Evolutionary conservation across 805 yeast genomes (phyloP).

Genomic region (Pichia gijzeniarum): DNA sequence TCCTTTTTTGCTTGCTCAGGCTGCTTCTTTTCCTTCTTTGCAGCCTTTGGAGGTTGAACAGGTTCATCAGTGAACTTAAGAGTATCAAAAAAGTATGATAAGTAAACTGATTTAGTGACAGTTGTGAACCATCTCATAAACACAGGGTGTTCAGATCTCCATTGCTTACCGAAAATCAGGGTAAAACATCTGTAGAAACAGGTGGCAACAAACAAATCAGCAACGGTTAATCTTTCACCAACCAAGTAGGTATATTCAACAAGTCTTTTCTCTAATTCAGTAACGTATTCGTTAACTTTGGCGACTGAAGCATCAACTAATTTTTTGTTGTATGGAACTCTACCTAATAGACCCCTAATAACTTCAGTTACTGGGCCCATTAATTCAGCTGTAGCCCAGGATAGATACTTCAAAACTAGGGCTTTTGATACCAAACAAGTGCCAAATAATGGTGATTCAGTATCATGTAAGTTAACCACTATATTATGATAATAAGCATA

Average conservation of each 20-base stretch:
- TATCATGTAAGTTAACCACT: constrained; percentile 44
- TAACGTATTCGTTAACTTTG: constrained; percentile 34
- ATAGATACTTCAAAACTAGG: constrained; percentile 67
- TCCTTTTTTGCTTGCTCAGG: constrained; percentile 34
- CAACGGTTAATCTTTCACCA: constrained; percentile 41
- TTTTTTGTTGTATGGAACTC: constrained; percentile 72
- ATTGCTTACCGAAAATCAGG: constrained; percentile 40
- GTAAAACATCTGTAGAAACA: constrained; percentile 42
- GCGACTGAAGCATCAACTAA: constrained; percentile 29
- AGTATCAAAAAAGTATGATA: constrained; percentile 44
- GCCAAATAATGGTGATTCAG: constrained; percentile 46
- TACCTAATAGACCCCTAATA: constrained; percentile 59
- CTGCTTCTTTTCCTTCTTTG: constrained; percentile 60
- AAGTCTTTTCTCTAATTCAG: constrained; percentile 50
- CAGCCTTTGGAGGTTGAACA: constrained; percentile 53
- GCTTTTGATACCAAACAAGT: constrained; percentile 58
- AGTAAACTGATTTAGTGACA: constrained; percentile 39
- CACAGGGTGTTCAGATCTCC: constrained; percentile 45
- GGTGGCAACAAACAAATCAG: constrained; percentile 40
- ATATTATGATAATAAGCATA: constrained; percentile 8
- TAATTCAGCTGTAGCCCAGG: constrained; percentile 67
- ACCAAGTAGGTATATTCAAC: constrained; percentile 39
- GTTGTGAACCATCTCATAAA: constrained; percentile 47
- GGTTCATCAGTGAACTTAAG: constrained; percentile 60
- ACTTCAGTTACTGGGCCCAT: constrained; percentile 40